Percentiles rank a stretch among this genome's conserved stretches.
Conservation (phyloP, 305 asterid genomes). For the Petunia hybrid region DNA sequence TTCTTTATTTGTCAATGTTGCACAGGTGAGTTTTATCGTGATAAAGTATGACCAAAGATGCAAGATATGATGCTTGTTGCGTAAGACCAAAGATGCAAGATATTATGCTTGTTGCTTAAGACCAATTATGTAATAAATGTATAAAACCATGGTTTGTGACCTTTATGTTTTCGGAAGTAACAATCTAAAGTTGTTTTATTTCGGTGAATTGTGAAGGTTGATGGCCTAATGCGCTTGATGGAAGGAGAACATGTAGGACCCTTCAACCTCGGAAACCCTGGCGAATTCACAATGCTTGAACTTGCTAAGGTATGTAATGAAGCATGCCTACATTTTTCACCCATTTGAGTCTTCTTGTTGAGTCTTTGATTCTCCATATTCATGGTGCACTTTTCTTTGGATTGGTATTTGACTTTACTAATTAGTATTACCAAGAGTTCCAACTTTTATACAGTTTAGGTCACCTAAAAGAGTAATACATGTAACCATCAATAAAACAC, state of each 20-base stretch:
- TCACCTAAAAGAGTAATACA: no score
- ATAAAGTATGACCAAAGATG: background rate
- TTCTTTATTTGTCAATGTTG: background rate
- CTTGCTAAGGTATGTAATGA: conserved; percentile 78
- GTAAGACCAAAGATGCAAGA: background rate
- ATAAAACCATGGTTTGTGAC: background rate
- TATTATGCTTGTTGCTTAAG: background rate
- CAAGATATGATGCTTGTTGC: background rate
- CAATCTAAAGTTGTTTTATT: background rate
- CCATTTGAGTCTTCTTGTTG: background rate
- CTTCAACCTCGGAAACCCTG: conserved; percentile 96
- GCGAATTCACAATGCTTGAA: conserved; percentile 98
- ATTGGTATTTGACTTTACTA: background rate
- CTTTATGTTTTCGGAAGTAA: background rate
- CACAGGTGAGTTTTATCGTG: background rate
- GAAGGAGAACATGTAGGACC: conserved; percentile 99
- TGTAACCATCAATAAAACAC: no score
- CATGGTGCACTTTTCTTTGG: background rate
- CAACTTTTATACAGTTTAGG: no score
- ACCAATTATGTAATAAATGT: background rate
- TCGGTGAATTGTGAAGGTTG: conserved; percentile 58
- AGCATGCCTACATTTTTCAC: background rate
- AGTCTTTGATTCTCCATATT: background rate
- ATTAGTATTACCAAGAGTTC: no score
- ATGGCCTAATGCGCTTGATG: conserved; percentile 94